Evolutionary conservation across 805 yeast genomes (phyloP).

Genomic region (Saccharomycopsis fermentans): DNA sequence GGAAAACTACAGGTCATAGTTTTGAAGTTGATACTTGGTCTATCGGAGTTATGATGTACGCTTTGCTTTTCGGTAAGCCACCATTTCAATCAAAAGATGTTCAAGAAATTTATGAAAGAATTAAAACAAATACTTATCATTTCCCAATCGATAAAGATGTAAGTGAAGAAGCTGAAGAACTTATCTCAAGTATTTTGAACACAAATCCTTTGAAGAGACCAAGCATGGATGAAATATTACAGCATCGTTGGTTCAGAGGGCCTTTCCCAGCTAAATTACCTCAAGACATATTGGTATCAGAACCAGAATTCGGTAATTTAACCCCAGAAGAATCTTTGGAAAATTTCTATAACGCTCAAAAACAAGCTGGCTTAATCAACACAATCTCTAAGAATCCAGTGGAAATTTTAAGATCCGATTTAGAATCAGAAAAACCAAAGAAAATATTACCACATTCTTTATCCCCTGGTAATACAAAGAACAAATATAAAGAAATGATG

Average conservation of each 20-base stretch:
- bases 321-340: slow-evolving; percentile 51
- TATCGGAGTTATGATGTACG: slow-evolving; percentile 91
- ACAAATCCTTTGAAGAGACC: slow-evolving; percentile 80
- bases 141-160: slow-evolving; percentile 66
- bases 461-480: slow-evolving; percentile 86
- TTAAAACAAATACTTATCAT: slow-evolving; percentile 66
- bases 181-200: slow-evolving; percentile 64
- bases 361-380: slow-evolving; percentile 47
- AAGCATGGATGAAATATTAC: slow-evolving; percentile 63
- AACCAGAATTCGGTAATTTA: slow-evolving; percentile 50
- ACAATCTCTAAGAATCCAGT: slow-evolving; percentile 44
- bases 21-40: slow-evolving; percentile 98
- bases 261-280: slow-evolving; percentile 68
- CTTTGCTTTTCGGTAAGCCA: slow-evolving; percentile 86
- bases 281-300: slow-evolving; percentile 47
- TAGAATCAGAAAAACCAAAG: slow-evolving; percentile 57
- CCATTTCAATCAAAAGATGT: slow-evolving; percentile 97
- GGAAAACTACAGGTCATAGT: slow-evolving; percentile 80
- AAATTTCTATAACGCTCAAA: slow-evolving; percentile 59
- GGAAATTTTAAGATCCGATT: slow-evolving; percentile 57
- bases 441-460: slow-evolving; percentile 76
- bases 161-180: slow-evolving; percentile 59
- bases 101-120: slow-evolving; percentile 82
- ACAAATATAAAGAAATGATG: slow-evolving; percentile 69
- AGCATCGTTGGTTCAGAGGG: slow-evolving; percentile 81